phyloP scores from a whole-genome alignment of 805 yeast genomes.

The Kuraishia borneana region DNA sequence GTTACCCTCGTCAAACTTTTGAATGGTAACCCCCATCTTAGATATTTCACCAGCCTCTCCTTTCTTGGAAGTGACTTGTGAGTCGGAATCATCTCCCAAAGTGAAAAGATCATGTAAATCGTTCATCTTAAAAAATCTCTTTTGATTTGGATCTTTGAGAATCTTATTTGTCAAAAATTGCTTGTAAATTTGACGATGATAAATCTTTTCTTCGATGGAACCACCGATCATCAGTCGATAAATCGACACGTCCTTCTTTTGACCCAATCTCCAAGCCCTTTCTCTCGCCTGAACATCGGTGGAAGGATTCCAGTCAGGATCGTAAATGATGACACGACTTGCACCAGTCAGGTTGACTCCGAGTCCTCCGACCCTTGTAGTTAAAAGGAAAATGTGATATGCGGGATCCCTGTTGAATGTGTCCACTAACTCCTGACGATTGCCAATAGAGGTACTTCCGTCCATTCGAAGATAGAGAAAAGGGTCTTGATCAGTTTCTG shows the following conservation, averaged over 20 bases:
- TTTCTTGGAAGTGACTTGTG: slow-evolving; percentile 23
- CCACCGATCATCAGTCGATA: slow-evolving; percentile 91
- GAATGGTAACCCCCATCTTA: neutral
- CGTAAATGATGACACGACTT: slow-evolving; percentile 84
- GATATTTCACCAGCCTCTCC: slow-evolving; percentile 64
- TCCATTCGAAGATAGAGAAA: slow-evolving; percentile 77
- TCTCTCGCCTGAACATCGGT: slow-evolving; percentile 96
- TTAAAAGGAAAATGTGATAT: slow-evolving; percentile 61
- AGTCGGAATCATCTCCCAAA: slow-evolving; percentile 47
- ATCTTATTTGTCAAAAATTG: slow-evolving; percentile 90
- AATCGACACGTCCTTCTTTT: slow-evolving; percentile 81
- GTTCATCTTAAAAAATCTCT: slow-evolving; percentile 83
- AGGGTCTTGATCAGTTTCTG: slow-evolving; percentile 10
- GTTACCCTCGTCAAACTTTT: slow-evolving; percentile 20
- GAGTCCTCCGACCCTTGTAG: slow-evolving; percentile 93
- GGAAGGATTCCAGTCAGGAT: slow-evolving; percentile 98
- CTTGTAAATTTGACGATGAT: slow-evolving; percentile 93
- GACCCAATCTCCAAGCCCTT: slow-evolving; percentile 95
- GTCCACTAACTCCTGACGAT: slow-evolving; percentile 74
- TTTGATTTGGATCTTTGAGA: slow-evolving; percentile 88
- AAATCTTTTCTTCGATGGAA: slow-evolving; percentile 91
- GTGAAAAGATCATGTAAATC: slow-evolving; percentile 87
- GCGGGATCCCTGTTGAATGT: slow-evolving; percentile 52
- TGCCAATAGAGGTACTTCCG: slow-evolving; percentile 76
- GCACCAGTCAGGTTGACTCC: slow-evolving; percentile 96